A percentile compares a stretch with the other conserved stretches of the same genome.
These are phyloP conservation scores for Acanthochlamys bracteata DNA, from an alignment of 106 monocot species.

Conservation along the genomic window DNA sequence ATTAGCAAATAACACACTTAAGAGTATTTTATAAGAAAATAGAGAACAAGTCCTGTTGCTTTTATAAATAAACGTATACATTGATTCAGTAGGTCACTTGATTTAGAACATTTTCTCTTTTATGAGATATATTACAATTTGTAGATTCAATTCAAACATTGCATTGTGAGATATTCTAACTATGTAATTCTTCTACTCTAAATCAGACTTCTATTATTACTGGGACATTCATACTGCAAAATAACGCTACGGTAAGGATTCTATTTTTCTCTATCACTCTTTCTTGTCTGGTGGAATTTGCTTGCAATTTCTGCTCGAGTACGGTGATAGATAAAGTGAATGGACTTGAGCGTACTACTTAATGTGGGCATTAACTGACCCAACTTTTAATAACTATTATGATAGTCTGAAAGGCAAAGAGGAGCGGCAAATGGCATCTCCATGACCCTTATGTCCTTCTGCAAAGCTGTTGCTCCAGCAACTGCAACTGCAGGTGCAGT, in stretches of 20 bases:
- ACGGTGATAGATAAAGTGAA: background rate
- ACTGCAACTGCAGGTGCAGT: slow-evolving; percentile 5
- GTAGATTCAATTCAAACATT: background rate
- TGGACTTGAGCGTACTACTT: background rate
- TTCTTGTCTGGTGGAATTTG: background rate
- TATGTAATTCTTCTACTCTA: background rate
- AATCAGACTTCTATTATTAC: slow-evolving; percentile 40
- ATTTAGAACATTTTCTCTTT: background rate
- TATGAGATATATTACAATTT: background rate
- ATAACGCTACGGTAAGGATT: slow-evolving; percentile 65
- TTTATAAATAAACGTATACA: too few species aligned
- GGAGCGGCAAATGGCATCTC: slow-evolving; percentile 14
- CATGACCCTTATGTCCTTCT: slow-evolving; percentile 3
- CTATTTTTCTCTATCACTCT: background rate
- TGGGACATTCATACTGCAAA: slow-evolving; percentile 62
- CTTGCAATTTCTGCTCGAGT: background rate
- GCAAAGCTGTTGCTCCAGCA: slow-evolving; percentile 12
- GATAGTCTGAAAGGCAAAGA: slow-evolving; percentile 49
- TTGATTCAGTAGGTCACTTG: too few species aligned
- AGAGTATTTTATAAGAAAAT: too few species aligned
- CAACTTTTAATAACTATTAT: background rate
- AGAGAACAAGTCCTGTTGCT: too few species aligned
- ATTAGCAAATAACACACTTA: too few species aligned
- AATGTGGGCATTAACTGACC: too few species aligned
- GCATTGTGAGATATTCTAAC: background rate